These are phyloP conservation scores for Pterulicium gracile DNA, from an alignment of 1,284 basidiomycete species.

Conservation along the genomic window DNA sequence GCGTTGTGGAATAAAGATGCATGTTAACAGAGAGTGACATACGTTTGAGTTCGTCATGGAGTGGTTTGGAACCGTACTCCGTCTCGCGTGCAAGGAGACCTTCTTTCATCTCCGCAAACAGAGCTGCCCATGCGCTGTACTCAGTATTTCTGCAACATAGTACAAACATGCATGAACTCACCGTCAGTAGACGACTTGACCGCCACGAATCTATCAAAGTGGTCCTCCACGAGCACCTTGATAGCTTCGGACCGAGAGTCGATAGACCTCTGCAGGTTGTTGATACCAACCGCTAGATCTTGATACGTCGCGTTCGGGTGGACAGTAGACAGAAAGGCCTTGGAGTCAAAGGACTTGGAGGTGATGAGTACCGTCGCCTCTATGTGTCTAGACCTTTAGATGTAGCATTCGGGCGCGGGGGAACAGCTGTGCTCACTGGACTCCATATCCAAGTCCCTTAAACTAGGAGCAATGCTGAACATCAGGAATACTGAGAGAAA, in stretches of 20 bases:
- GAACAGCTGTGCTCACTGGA: slow-evolving; percentile 48
- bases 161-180: slow-evolving; percentile 18
- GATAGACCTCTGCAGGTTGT: slow-evolving; percentile 63
- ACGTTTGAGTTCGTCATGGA: slow-evolving; percentile 83
- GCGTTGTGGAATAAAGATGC: slow-evolving; percentile 19
- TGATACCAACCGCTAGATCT: slow-evolving; percentile 73
- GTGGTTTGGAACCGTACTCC: slow-evolving; percentile 77
- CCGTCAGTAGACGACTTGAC: slow-evolving; percentile 96
- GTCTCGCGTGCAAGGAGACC: slow-evolving; percentile 69
- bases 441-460: slow-evolving; percentile 61
- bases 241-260: slow-evolving; percentile 90
- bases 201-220: slow-evolving; percentile 96
- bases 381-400: slow-evolving; percentile 21
- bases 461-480: slow-evolving; percentile 35
- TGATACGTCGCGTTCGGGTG: slow-evolving; percentile 96
- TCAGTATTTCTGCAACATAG: slow-evolving; percentile 7
- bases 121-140: slow-evolving; percentile 35
- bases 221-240: slow-evolving; percentile 91
- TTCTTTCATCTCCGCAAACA: slow-evolving; percentile 90
- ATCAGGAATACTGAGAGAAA: too few relatives aligned
- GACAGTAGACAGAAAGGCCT: slow-evolving; percentile 82
- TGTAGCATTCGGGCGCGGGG: too few relatives aligned
- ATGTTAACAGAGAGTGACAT: slow-evolving; percentile 14
- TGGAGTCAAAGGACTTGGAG: slow-evolving; percentile 95
- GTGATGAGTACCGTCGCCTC: slow-evolving; percentile 74